Conservation (phyloP, 352 stramenopile species). For the Peronospora destructor region DNA sequence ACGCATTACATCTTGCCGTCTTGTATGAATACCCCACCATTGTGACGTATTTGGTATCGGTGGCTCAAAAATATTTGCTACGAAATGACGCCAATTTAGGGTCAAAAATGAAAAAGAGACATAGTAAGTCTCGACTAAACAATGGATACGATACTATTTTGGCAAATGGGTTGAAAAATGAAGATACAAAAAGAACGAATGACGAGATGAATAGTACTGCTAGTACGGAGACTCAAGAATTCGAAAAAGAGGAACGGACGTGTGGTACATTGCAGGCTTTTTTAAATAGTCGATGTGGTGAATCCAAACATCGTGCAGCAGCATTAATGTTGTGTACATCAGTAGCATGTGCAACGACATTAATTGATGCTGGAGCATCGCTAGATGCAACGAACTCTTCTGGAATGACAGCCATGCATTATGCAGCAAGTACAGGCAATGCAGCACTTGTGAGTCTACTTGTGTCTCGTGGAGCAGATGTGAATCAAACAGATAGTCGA, state of each 20-base stretch:
- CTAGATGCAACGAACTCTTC: constrained; percentile 59
- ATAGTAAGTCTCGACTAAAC: constrained; percentile 9
- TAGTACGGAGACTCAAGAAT: constrained; percentile 22
- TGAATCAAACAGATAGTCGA: constrained; percentile 62
- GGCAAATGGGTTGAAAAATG: constrained; percentile 13
- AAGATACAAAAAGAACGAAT: constrained; percentile 14
- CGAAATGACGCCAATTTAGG: constrained; percentile 2
- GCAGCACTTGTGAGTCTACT: constrained; percentile 65
- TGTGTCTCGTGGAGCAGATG: constrained; percentile 48
- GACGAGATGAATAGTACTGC: constrained; percentile 23
- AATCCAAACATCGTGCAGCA: constrained; percentile 64
- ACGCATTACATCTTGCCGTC: constrained; percentile 57
- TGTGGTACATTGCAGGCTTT: constrained; percentile 36
- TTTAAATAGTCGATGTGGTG: constrained; percentile 46
- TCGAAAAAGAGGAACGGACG: constrained; percentile 12
- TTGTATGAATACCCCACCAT: constrained; percentile 71
- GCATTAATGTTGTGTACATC: constrained; percentile 73
- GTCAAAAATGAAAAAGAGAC: constrained; percentile 10
- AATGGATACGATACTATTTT: constrained; percentile 1
- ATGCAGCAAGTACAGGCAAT: constrained; percentile 72
- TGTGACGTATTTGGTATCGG: constrained; percentile 45
- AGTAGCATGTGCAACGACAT: constrained; percentile 44
- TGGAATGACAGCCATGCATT: constrained; percentile 76
- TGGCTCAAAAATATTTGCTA: constrained; percentile 41
- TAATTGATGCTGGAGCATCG: constrained; percentile 52